phyloP scores from a whole-genome alignment of 345 rosid genomes.

The Populus tremula region DNA sequence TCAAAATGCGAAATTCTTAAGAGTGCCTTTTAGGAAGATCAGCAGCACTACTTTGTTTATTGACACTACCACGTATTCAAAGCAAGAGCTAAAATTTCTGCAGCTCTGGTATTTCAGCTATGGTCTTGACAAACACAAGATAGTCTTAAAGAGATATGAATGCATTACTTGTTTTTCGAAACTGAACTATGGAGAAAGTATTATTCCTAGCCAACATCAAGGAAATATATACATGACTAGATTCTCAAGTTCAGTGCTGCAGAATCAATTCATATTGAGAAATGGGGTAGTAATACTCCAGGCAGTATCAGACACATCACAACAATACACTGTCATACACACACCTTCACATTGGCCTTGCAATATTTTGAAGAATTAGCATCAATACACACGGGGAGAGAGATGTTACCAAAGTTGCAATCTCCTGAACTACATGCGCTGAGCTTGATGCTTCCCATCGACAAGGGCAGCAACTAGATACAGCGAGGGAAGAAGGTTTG shows the following conservation, averaged over 20 bases:
- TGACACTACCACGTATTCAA: neutral
- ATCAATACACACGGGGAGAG: neutral
- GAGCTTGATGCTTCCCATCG: neutral
- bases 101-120: neutral
- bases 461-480: constrained; percentile 34
- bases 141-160: neutral
- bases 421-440: neutral
- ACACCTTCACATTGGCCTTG: neutral
- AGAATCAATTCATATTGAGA: neutral
- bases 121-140: neutral
- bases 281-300: neutral
- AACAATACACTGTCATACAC: neutral
- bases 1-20: neutral
- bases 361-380: neutral
- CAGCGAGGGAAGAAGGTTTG: constrained; percentile 67
- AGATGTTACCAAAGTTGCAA: neutral
- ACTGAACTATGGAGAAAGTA: neutral
- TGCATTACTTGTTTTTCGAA: neutral
- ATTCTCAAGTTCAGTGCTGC: neutral
- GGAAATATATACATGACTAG: neutral
- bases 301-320: constrained; percentile 1
- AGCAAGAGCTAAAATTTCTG: neutral
- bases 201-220: neutral
- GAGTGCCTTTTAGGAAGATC: neutral
- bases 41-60: neutral